phyloP scores from a whole-genome alignment of 1,139 yeast genomes.

The Keqinozyma sinolaborantium region DNA sequence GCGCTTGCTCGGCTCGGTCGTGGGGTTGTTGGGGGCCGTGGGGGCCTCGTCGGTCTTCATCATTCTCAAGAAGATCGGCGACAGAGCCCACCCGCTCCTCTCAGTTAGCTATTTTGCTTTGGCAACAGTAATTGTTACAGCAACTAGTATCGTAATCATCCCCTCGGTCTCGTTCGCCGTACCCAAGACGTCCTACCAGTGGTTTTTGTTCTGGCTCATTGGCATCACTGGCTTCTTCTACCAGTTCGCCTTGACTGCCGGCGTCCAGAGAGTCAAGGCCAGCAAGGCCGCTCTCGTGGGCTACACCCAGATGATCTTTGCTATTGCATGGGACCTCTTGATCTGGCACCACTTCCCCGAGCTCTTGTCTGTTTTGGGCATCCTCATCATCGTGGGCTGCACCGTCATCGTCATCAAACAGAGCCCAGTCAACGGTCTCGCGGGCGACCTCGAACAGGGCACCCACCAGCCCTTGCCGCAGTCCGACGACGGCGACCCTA shows the following conservation, averaged over 20 bases:
- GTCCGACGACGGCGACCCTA: slow-evolving; percentile 11
- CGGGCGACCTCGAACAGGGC: slow-evolving; percentile 6
- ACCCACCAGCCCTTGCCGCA: slow-evolving; percentile 10
- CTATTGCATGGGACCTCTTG: slow-evolving; percentile 70
- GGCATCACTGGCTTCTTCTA: slow-evolving; percentile 80
- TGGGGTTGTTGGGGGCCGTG: slow-evolving; percentile 66
- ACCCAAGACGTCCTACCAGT: slow-evolving; percentile 59
- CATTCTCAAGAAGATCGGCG: slow-evolving; percentile 70
- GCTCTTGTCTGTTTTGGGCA: slow-evolving; percentile 65
- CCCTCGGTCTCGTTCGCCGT: slow-evolving; percentile 60
- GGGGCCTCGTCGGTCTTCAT: slow-evolving; percentile 75
- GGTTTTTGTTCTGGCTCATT: slow-evolving; percentile 57
- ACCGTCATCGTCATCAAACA: slow-evolving; percentile 53
- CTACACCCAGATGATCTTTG: slow-evolving; percentile 75
- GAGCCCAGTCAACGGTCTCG: slow-evolving; percentile 3
- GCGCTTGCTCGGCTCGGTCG: slow-evolving; percentile 54
- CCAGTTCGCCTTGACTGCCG: slow-evolving; percentile 78
- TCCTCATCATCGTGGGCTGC: slow-evolving; percentile 59
- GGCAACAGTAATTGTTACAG: slow-evolving; percentile 53
- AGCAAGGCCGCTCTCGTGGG: slow-evolving; percentile 72
- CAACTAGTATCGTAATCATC: slow-evolving; percentile 47
- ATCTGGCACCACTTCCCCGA: slow-evolving; percentile 77
- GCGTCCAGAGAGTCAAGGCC: slow-evolving; percentile 79
- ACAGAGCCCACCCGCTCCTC: slow-evolving; percentile 72
- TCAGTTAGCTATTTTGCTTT: slow-evolving; percentile 77